These are phyloP conservation scores for Persicaria maculosa DNA, from an alignment of 148 eudicot genomes.

Conservation along the genomic window DNA sequence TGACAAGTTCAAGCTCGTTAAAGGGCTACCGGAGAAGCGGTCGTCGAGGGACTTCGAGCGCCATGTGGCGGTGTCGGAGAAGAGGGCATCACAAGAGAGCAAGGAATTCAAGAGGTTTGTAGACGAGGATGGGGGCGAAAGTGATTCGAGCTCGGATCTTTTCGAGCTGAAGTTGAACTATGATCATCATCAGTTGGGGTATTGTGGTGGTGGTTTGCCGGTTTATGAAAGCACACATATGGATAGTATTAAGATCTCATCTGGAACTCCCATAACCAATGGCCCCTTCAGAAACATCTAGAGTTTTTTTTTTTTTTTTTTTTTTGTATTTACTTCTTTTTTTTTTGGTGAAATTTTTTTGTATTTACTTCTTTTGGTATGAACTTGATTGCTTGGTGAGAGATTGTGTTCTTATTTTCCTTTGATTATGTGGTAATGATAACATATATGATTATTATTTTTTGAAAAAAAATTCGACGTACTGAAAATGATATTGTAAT, in stretches of 20 bases:
- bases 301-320: neutral
- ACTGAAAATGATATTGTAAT: too few relatives aligned
- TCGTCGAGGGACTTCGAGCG: constrained; percentile 10
- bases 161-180: constrained; percentile 30
- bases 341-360: neutral
- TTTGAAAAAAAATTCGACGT: too few relatives aligned
- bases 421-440: neutral
- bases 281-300: constrained; percentile 14
- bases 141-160: constrained; percentile 45
- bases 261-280: constrained; percentile 30
- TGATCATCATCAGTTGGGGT: constrained; percentile 26
- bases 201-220: constrained; percentile 30
- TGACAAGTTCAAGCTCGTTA: constrained; percentile 22
- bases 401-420: neutral
- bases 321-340: neutral
- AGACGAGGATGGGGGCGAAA: constrained; percentile 33
- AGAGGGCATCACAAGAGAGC: constrained; percentile 12
- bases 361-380: neutral
- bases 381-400: neutral
- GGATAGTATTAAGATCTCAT: constrained; percentile 36
- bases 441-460: too few relatives aligned
- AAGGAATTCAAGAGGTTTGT: constrained; percentile 19
- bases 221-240: constrained; percentile 38
- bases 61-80: neutral
- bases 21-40: constrained; percentile 9